Evolutionary conservation across 495 filamentous ascomycete species (phyloP).

Genomic region (Tuber melanosporum): DNA sequence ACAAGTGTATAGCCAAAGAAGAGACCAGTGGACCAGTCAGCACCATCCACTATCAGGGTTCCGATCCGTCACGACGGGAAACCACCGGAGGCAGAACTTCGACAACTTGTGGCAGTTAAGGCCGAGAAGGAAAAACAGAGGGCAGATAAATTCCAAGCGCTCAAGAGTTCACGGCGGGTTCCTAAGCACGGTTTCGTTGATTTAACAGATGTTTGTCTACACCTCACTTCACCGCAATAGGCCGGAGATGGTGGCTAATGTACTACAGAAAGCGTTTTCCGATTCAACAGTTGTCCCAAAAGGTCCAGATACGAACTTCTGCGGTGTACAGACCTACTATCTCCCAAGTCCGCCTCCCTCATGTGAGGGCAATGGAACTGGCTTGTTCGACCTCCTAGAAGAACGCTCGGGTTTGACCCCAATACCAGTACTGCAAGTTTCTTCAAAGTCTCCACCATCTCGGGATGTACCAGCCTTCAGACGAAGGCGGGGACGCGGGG

Average conservation of each 20-base stretch:
- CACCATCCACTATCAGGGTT: constrained; percentile 52
- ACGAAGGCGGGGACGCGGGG: constrained; percentile 66
- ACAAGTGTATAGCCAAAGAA: constrained; percentile 46
- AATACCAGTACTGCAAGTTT: constrained; percentile 36
- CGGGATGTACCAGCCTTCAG: constrained; percentile 55
- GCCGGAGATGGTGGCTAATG: neutral
- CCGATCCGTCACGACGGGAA: constrained; percentile 65
- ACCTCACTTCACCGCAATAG: constrained; percentile 51
- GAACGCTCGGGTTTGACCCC: constrained; percentile 41
- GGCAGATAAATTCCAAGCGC: constrained; percentile 46
- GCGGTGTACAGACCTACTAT: constrained; percentile 74
- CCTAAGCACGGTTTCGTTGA: constrained; percentile 52
- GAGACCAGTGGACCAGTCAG: constrained; percentile 54
- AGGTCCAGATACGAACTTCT: constrained; percentile 57
- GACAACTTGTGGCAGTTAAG: constrained; percentile 63
- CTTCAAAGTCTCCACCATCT: constrained; percentile 37
- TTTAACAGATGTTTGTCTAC: constrained; percentile 74
- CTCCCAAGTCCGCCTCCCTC: constrained; percentile 81
- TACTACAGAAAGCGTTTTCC: constrained; percentile 29
- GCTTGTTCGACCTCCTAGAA: neutral
- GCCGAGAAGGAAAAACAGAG: constrained; percentile 79
- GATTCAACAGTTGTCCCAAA: constrained; percentile 23
- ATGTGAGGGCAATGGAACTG: constrained; percentile 47
- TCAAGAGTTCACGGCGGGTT: constrained; percentile 30
- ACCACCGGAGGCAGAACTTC: constrained; percentile 66